These are phyloP conservation scores for Dictyostelium capitatum DNA, from an alignment of 78 protist species.

Conservation along the genomic window DNA sequence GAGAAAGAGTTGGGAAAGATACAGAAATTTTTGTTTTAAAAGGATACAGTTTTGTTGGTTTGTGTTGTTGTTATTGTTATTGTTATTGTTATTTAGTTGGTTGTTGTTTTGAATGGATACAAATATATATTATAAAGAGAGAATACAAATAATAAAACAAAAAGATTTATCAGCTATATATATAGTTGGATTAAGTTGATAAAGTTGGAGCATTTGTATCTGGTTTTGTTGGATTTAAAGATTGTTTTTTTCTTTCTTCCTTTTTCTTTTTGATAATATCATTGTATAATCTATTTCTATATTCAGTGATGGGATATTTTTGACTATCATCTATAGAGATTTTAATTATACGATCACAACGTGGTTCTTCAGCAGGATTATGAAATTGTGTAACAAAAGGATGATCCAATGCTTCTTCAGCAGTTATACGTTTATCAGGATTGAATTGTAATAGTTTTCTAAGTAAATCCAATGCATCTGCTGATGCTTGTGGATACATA, in stretches of 20 bases:
- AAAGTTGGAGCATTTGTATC: constrained; percentile 9
- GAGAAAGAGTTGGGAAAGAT: too few species aligned
- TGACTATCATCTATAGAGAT: constrained; percentile 93
- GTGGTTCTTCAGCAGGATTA: constrained; percentile 89
- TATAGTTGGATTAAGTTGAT: not conserved
- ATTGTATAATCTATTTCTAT: constrained; percentile 87
- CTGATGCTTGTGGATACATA: constrained; percentile 93
- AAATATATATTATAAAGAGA: not conserved
- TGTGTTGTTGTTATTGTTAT: too few species aligned
- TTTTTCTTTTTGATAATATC: constrained; percentile 86
- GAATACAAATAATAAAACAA: too few species aligned
- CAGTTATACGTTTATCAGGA: constrained; percentile 96
- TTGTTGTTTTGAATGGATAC: not conserved
- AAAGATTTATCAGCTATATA: too few species aligned
- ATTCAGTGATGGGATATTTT: constrained; percentile 86
- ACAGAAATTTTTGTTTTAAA: not conserved
- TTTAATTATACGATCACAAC: constrained; percentile 63
- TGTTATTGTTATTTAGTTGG: not conserved
- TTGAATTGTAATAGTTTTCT: constrained; percentile 93
- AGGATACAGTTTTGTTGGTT: not conserved
- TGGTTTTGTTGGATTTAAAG: constrained; percentile 19
- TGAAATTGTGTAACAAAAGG: constrained; percentile 95
- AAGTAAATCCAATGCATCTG: constrained; percentile 97
- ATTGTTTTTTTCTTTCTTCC: constrained; percentile 63
- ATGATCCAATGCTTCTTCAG: constrained; percentile 96